Evolutionary conservation across 768 basidiomycete genomes (phyloP), one percentile per base, ranked within the genome.

Genomic region (Mycena venus): DNA sequence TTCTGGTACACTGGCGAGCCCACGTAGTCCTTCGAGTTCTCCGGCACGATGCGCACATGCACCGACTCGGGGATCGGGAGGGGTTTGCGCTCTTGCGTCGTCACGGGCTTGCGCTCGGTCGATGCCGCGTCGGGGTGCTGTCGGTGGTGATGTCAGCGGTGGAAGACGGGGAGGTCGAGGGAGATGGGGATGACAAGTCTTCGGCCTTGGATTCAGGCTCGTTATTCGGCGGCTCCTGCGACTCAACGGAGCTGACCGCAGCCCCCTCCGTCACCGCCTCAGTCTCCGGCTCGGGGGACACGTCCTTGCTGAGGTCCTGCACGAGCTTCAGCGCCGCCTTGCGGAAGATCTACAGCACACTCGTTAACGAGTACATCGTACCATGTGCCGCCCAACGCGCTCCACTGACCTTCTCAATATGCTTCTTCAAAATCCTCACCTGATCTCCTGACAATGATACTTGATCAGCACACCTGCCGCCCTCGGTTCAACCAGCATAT

Each of bases 361-460:
- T n/a, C n/a, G n/a, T n/a, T n/a, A n/a, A n/a, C n/a, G n/a, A n/a
- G n/a, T n/a, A n/a, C n/a, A n/a, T n/a, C n/a, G n/a, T n/a, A n/a
- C n/a, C n/a, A n/a, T 38, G n/a, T n/a, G n/a, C n/a, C n/a, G n/a
- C n/a, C 56, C 25, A 31, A 44, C 9, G 23, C 42, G 25, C 31
- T n/a, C 10, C n/a, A 76, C 80, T 2, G 72, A 96, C 96, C 92
- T 99, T 99, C 80, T 99, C 98, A 67, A 99, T 98, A 79, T 97
- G 95, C 85, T 99, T 99, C 92, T 99, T 99, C 82, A 99, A 80
- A 80, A 97, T 96, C 60, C 98, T 88, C 34, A 99, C 98, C 53
- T 98, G 78, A 96, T 98, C 86, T 99, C 98, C 27, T 98, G 90
- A 81, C 96, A 97, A 83, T 99, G 99, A 83, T 97, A 99, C 81